Evolutionary conservation across 202 grass and related monocot species (phyloP).

Genomic region (Musa balbisiana): DNA sequence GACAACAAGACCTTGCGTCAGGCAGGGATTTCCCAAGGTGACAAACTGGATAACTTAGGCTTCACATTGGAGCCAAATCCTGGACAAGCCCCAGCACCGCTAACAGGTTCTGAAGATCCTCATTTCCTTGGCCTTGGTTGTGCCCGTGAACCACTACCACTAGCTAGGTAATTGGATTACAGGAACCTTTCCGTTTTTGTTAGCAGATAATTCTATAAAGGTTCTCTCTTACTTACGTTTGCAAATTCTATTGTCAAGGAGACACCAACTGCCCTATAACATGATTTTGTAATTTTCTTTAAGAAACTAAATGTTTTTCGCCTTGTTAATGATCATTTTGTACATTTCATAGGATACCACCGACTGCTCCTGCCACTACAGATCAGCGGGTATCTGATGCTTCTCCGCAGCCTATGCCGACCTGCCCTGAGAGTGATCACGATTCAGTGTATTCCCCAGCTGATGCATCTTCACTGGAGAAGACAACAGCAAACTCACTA

Average conservation of each 20-base stretch:
- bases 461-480: slow-evolving; percentile 48
- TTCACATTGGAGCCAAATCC: slow-evolving; percentile 85
- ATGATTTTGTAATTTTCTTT: too few relatives aligned
- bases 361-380: slow-evolving; percentile 25
- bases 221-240: not conserved
- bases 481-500: slow-evolving; percentile 34
- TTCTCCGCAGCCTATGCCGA: slow-evolving; percentile 37
- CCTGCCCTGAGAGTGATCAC: slow-evolving; percentile 53
- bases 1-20: slow-evolving; percentile 74
- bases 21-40: slow-evolving; percentile 53
- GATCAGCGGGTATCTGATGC: slow-evolving; percentile 35
- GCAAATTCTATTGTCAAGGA: not conserved
- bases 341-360: slow-evolving; percentile 36
- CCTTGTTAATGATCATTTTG: not conserved
- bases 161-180: slow-evolving; percentile 54
- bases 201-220: not conserved
- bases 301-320: too few relatives aligned
- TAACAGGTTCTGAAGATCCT: slow-evolving; percentile 35
- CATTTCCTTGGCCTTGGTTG: slow-evolving; percentile 50
- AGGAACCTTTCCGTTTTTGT: not conserved
- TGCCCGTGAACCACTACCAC: slow-evolving; percentile 57
- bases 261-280: too few relatives aligned
- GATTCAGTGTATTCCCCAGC: slow-evolving; percentile 57
- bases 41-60: slow-evolving; percentile 54
- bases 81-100: slow-evolving; percentile 30